Base-by-base conservation (phyloP, 495 filamentous ascomycete genomes). In the Penicillium canescens region DNA sequence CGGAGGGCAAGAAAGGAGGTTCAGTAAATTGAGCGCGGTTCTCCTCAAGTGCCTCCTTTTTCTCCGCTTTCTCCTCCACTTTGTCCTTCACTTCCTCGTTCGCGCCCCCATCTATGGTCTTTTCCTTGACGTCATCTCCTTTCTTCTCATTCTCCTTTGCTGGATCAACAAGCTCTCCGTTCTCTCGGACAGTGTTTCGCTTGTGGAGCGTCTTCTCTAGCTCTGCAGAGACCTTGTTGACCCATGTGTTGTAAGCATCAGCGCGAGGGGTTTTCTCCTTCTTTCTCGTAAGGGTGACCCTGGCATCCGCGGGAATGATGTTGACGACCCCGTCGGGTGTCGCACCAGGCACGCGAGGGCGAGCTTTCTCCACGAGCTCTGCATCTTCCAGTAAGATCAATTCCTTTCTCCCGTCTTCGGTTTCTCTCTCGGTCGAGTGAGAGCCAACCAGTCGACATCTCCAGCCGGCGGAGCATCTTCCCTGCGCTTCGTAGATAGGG, bases 391-490 rank as follows among this genome's bases (percentile, higher is more conserved):
- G 58, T 34, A 97, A 79, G 8, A 92, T 73, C 34, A 98, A 74
- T 68, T 98, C 93, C 50, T 87, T 89, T 52, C 81, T 80, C 6
- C 91, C 92, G 66, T 94, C 91, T 42, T 82, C 82, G 6, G 73
- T 82, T 45, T 86, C 81, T 23, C 88, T 67, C 69, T 96, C 90
- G 45, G 83, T 77, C 54, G 86, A 89, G 67, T 98, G 94, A 35
- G 88, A 91, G 45, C 77, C 78, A 13, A 89, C 86, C 62, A 96
- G 91, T 11, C 93, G 89, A 67, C 94, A 98, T 62, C 88, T 95
- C 92, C 92, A 98, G 2, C 94, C 94, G 13, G 85, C 80, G 46
- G 75, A 71, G 61, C 94, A 98, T 57, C 75, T 82, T 31, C 94
- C 95, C 23, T 82, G 77, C 8, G 75, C 79, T 59, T 91, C 86